Evolutionary conservation across 2,329 filamentous ascomycete genomes (phyloP).

Genomic region (Penicillium sp.): DNA sequence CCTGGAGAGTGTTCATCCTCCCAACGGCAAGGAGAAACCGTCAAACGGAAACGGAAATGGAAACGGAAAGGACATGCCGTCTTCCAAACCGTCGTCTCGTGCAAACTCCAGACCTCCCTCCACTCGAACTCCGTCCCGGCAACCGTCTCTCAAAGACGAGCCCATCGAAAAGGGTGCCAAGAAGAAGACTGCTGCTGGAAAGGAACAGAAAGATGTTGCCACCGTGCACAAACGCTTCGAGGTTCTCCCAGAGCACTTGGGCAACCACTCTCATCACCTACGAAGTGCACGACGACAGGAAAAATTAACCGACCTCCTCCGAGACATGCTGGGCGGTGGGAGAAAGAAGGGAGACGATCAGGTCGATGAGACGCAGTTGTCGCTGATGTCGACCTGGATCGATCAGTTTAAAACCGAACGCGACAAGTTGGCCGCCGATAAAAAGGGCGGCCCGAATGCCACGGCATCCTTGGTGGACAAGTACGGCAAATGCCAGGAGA

Average conservation of each 20-base stretch:
- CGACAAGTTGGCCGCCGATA: slow-evolving; percentile 70
- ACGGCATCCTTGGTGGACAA: slow-evolving; percentile 85
- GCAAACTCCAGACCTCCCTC: slow-evolving; percentile 32
- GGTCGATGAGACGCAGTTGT: slow-evolving; percentile 73
- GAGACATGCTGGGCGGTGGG: slow-evolving; percentile 75
- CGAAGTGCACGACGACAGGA: slow-evolving; percentile 90
- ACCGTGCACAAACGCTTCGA: slow-evolving; percentile 54
- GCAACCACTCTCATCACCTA: slow-evolving; percentile 81
- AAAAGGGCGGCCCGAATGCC: slow-evolving; percentile 71
- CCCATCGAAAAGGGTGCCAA: slow-evolving; percentile 27
- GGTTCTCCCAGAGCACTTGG: slow-evolving; percentile 52
- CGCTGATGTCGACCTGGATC: slow-evolving; percentile 92
- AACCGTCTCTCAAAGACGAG: slow-evolving; percentile 35
- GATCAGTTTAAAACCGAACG: slow-evolving; percentile 88
- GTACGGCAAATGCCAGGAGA: slow-evolving; percentile 97
- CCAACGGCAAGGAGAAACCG: slow-evolving; percentile 27
- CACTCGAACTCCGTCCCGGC: slow-evolving; percentile 31
- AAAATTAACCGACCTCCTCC: slow-evolving; percentile 89
- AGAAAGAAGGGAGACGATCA: slow-evolving; percentile 67
- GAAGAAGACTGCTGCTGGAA: slow-evolving; percentile 28
- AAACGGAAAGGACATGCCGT: slow-evolving; percentile 31
- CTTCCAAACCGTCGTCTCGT: slow-evolving; percentile 23
- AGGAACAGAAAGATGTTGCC: slow-evolving; percentile 37
- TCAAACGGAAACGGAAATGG: slow-evolving; percentile 20
- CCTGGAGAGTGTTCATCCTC: slow-evolving; percentile 34